Conservation (phyloP, 2,329 filamentous ascomycete genomes). For the Fusarium stilboides region DNA sequence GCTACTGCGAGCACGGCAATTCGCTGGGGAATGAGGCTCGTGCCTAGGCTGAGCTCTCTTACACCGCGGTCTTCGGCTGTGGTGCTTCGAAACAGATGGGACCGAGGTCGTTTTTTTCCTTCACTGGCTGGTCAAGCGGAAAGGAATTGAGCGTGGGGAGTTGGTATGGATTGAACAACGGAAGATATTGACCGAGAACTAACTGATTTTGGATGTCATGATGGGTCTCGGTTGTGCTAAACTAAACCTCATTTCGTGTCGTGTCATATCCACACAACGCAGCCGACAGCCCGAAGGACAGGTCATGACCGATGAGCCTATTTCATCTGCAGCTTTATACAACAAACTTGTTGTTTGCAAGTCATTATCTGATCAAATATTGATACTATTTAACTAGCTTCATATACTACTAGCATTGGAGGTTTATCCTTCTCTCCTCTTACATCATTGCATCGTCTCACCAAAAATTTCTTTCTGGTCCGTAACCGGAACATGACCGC, state of each 20-base stretch:
- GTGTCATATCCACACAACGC: constrained; percentile 24
- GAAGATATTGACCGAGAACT: constrained; percentile 33
- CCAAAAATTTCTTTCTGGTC: not conserved
- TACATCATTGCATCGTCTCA: not conserved
- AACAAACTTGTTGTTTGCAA: not conserved
- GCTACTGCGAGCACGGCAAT: constrained; percentile 16
- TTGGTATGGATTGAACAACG: constrained; percentile 27
- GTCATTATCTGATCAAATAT: not conserved
- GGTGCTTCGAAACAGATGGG: constrained; percentile 20
- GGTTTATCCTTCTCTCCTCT: not conserved
- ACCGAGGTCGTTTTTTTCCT: constrained; percentile 44
- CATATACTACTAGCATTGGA: not conserved
- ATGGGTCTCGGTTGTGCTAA: constrained; percentile 34
- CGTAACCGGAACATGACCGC: constrained; percentile 24
- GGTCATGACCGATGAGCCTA: constrained; percentile 14
- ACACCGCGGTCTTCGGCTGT: constrained; percentile 49
- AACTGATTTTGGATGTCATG: constrained; percentile 31
- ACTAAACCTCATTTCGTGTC: not conserved
- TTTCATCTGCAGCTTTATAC: not conserved
- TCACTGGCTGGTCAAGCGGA: constrained; percentile 24
- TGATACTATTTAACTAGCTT: not conserved
- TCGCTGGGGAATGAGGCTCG: not conserved
- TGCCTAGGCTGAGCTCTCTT: constrained; percentile 10
- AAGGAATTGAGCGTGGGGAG: constrained; percentile 14
- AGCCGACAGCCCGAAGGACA: constrained; percentile 24